phyloP scores from a whole-genome alignment of 73 alveolate genomes.

The Blepharisma stoltei region DNA sequence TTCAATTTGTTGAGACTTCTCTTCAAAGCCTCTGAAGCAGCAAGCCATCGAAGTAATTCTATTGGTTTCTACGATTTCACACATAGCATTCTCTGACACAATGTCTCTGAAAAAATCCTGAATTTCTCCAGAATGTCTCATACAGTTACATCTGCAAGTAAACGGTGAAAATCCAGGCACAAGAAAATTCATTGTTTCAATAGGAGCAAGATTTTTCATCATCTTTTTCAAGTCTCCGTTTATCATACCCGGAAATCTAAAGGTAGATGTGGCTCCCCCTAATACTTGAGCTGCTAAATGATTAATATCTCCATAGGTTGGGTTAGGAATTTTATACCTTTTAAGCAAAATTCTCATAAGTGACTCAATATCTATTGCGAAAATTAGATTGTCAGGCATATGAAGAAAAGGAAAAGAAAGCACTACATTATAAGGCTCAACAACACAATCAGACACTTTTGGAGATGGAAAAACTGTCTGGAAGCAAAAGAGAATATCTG shows the following conservation, averaged over 20 bases:
- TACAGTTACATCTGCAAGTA: constrained; percentile 83
- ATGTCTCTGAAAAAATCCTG: constrained; percentile 94
- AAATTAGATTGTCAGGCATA: constrained; percentile 68
- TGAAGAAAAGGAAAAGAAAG: constrained; percentile 90
- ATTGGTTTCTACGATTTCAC: constrained; percentile 76
- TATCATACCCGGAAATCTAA: constrained; percentile 99
- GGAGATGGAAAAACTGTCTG: constrained; percentile 97
- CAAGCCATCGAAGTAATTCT: constrained; percentile 90
- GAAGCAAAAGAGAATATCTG: constrained; percentile 89
- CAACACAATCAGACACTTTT: constrained; percentile 95
- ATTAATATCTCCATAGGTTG: constrained; percentile 94
- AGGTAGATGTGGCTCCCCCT: constrained; percentile 96
- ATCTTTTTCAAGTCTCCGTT: constrained; percentile 98
- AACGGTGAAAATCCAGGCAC: constrained; percentile 96
- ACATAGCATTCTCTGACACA: constrained; percentile 76
- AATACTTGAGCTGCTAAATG: constrained; percentile 92
- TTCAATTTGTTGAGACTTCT: constrained; percentile 86
- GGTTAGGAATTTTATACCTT: constrained; percentile 58
- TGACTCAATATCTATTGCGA: constrained; percentile 79
- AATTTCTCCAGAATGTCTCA: constrained; percentile 84
- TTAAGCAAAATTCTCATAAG: constrained; percentile 38
- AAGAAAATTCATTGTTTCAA: constrained; percentile 96
- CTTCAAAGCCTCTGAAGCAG: constrained; percentile 93
- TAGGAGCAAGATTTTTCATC: constrained; percentile 99
- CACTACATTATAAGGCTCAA: constrained; percentile 98